Evolutionary conservation across 148 eudicot genomes (phyloP), one percentile per base, ranked within the genome.

Genomic region (Vaccinium macrocarpon): DNA sequence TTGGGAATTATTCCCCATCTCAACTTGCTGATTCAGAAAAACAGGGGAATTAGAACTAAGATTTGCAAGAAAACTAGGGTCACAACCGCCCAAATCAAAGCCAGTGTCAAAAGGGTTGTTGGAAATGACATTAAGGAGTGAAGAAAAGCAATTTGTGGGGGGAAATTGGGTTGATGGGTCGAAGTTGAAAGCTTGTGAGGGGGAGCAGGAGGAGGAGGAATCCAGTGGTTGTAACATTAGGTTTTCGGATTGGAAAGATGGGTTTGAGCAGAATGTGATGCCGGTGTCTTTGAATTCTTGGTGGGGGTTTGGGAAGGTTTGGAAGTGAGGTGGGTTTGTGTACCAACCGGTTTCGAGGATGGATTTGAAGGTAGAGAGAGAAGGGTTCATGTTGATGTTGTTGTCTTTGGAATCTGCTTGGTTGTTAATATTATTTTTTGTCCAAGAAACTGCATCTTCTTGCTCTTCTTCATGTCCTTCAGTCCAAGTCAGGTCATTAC

Each of bases 401-500:
- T 56, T 79, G n/a, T 42, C 62, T 29, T 73, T 55, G 38, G 83
- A 51, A 27, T 72, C 82, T 64, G 38, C 80, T 79, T 57, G 68
- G 76, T 53, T 27, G 55, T 27, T 71, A 42, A 42, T 23, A 62
- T 48, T 81, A 49, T 59, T 81, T 21, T 75, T 78, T 18, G 71
- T 42, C 91, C 88, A 90, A 66, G 91, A 90, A 79, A 88, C 82
- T 66, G 85, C 80, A 86, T 88, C 90, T 83, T 88, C 87, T 46
- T 86, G 82, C 10, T 88, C 82, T 32, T 85, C 82, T 14, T 90
- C 82, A 11, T 25, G 35, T n/a, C 84, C 86, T 53, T 87, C 90
- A 21, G 83, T 64, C 92, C 94, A 92, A 57, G 76, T 87, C 87
- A 83, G 82, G 85, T 84, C 91, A 80, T 61, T 87, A 83, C 83